A percentile compares a stretch with the other conserved stretches of the same genome.
These are phyloP conservation scores for Sugiyamaella americana DNA, from an alignment of 805 yeast genomes.

Conservation along the genomic window DNA sequence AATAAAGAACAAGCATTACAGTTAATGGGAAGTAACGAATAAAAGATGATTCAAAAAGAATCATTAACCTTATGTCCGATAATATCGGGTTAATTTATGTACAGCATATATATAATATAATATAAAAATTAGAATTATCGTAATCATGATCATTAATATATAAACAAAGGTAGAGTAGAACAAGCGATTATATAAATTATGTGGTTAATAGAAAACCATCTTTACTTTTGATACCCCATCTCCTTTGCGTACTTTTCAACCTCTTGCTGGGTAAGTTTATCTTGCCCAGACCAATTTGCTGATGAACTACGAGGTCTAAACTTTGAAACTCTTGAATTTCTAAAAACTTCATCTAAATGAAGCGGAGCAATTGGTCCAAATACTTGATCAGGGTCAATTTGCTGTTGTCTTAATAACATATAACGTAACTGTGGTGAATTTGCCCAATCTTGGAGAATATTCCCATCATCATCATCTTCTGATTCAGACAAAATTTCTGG, in stretches of 20 bases:
- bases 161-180: too few species aligned
- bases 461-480: slow-evolving; percentile 45
- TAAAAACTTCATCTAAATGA: slow-evolving; percentile 64
- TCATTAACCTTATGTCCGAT: background rate
- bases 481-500: slow-evolving; percentile 36
- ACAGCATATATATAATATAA: background rate
- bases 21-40: background rate
- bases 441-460: slow-evolving; percentile 55
- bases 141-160: background rate
- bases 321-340: slow-evolving; percentile 39
- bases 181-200: too few species aligned
- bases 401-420: slow-evolving; percentile 41
- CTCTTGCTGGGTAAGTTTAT: slow-evolving; percentile 42
- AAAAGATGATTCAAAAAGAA: background rate
- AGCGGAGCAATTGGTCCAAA: slow-evolving; percentile 73
- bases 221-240: slow-evolving; percentile 39
- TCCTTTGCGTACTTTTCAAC: slow-evolving; percentile 41
- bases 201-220: too few species aligned
- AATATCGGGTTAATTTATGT: background rate
- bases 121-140: background rate
- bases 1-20: slow-evolving; percentile 24
- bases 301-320: slow-evolving; percentile 52
- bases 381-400: slow-evolving; percentile 56
- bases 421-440: slow-evolving; percentile 49
- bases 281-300: slow-evolving; percentile 44